Percentiles rank a stretch among this genome's conserved stretches.
Evolutionary conservation across 2,329 filamentous ascomycete genomes (phyloP).

Genomic region (Trichoderma sp.): DNA sequence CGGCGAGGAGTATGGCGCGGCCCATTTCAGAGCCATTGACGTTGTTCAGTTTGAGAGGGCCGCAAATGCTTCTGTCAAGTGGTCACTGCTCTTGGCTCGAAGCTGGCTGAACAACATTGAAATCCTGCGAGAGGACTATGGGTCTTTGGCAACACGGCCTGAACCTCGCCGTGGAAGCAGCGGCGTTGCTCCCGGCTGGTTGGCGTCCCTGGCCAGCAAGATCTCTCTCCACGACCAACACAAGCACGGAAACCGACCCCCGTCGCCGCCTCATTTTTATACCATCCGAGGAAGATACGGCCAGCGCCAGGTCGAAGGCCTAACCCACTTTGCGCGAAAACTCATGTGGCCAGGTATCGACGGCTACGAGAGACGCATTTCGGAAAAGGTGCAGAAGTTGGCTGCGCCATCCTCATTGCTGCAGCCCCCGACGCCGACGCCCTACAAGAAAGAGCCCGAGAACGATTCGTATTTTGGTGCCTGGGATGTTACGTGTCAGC

Average conservation of each 20-base stretch:
- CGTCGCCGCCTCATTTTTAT: constrained; percentile 45
- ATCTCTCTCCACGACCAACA: constrained; percentile 52
- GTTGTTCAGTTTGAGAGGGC: constrained; percentile 65
- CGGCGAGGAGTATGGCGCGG: constrained; percentile 59
- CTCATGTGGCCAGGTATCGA: constrained; percentile 67
- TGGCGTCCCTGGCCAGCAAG: constrained; percentile 61
- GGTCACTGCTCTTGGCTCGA: constrained; percentile 67
- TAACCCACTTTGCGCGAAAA: constrained; percentile 66
- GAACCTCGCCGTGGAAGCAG: constrained; percentile 33
- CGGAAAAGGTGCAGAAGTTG: constrained; percentile 51
- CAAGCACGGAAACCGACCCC: constrained; percentile 42
- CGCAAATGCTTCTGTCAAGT: constrained; percentile 65
- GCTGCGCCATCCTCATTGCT: constrained; percentile 43
- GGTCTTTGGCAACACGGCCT: constrained; percentile 26
- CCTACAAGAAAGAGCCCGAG: constrained; percentile 24
- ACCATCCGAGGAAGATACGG: constrained; percentile 59
- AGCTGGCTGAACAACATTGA: constrained; percentile 71
- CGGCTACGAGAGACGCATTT: constrained; percentile 52
- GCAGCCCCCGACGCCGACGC: constrained; percentile 43
- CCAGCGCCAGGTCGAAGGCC: constrained; percentile 62
- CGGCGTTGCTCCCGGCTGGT: constrained; percentile 48
- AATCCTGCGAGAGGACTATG: constrained; percentile 51
- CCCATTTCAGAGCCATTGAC: constrained; percentile 58
- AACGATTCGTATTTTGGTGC: constrained; percentile 54
- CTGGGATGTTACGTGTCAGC: constrained; percentile 43